Conservation (phyloP, 2,329 filamentous ascomycete species). For the Aschersonia sp. region DNA sequence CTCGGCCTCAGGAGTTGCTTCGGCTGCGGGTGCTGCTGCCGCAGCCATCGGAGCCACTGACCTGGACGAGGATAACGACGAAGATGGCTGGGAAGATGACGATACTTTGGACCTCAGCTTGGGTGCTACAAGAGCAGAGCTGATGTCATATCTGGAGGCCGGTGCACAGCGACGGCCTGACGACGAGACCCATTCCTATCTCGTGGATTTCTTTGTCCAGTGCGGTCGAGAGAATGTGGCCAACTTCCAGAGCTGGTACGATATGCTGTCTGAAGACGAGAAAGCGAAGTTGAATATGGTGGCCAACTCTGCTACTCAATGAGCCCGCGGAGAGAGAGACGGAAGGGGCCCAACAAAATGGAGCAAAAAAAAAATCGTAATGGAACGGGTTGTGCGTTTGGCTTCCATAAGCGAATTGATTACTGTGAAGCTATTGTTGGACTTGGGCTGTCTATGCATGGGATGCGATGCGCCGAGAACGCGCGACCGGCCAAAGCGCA, state of each 20-base stretch:
- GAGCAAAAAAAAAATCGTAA: no score
- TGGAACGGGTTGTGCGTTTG: no score
- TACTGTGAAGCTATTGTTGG: no score
- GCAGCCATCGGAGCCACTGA: conserved; percentile 47
- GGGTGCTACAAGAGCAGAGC: conserved; percentile 52
- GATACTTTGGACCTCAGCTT: conserved; percentile 63
- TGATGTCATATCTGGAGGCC: conserved; percentile 63
- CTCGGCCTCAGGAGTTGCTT: conserved; percentile 45
- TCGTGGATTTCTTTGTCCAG: conserved; percentile 65
- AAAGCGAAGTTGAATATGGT: conserved; percentile 40
- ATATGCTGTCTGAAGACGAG: conserved; percentile 38
- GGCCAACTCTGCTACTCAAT: conserved; percentile 13
- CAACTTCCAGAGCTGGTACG: conserved; percentile 42
- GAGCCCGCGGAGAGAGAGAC: no score
- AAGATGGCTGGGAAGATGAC: conserved; percentile 80
- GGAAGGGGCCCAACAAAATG: no score
- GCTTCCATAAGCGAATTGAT: no score
- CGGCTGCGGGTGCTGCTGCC: conserved; percentile 42
- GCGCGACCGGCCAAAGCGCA: no score
- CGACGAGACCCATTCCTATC: conserved; percentile 78
- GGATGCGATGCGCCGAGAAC: no score
- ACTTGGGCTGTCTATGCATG: no score
- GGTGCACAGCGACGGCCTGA: conserved; percentile 53
- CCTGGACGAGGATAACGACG: conserved; percentile 51
- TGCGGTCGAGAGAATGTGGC: conserved; percentile 41